Base-by-base conservation (phyloP, 1,139 yeast species). In the Hyphopichia burtonii region DNA sequence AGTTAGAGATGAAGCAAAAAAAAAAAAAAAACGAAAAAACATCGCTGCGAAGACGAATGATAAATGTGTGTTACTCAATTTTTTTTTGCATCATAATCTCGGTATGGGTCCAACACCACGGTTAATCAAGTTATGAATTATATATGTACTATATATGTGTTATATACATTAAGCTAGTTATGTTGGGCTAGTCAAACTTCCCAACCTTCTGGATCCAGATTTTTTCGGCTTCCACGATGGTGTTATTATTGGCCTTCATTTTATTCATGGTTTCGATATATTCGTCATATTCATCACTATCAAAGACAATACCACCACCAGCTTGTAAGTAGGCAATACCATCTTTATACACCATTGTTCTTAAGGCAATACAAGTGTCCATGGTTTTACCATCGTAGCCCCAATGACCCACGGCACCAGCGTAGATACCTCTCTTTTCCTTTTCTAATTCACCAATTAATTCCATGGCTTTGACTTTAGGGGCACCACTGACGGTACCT, bases 391-490 rank as follows among this genome's bases (percentile, higher is more conserved):
- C 89, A 56, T 89, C 96, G 60, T 90, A 93, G 1, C 96, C 91
- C 96, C 97, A 93, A 62, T 87, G 86, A 10, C 99, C 99, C n/a
- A 93, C 97, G 1, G 99, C 99, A 49, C 99, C 99, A 1, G 99
- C 99, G 59, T 93, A 93, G 12, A 91, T 91, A 35, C 99, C 99
- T 58, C 99, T 78, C 58, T 90, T 88, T 59, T 93, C 98, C 50
- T 80, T 76, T 61, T 93, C 99, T 41, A 93, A 71, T 59, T 88
- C 96, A 23, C 86, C 86, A 56, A 93, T 89, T 40, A 93, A 74
- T 63, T 91, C 95, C 99, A 93, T 93, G 9, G 99, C 99, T 52
- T 81, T 81, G 38, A 93, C 96, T 66, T 93, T 93, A 43, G 99
- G 99, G 1, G 99, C 98, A 33, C 99, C 99, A 47, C 96, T 85